Conservation (phyloP, 805 yeast genomes). For the Schwanniomyces sp. region DNA sequence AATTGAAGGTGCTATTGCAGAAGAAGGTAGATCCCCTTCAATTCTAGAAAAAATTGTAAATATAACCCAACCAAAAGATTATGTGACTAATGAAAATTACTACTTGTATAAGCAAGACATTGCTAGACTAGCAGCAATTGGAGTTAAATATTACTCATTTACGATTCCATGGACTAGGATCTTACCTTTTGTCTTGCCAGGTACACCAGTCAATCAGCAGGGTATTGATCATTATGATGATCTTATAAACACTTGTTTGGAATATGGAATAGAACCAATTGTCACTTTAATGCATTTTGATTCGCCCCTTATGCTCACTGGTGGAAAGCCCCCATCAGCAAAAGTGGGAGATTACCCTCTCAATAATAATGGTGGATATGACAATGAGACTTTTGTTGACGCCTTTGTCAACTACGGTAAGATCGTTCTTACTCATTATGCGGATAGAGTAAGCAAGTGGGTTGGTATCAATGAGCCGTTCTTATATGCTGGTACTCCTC, state of each 20-base stretch:
- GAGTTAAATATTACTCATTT: slow-evolving; percentile 29
- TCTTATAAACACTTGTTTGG: slow-evolving; percentile 17
- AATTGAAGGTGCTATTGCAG: slow-evolving; percentile 35
- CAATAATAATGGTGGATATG: slow-evolving; percentile 22
- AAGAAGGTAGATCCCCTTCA: slow-evolving; percentile 31
- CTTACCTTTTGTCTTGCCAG: slow-evolving; percentile 27
- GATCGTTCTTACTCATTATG: slow-evolving; percentile 25
- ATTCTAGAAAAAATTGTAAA: slow-evolving; percentile 21
- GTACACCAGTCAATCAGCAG: slow-evolving; percentile 27
- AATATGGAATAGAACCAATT: slow-evolving; percentile 22
- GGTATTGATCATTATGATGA: slow-evolving; percentile 24
- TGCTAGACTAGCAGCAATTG: slow-evolving; percentile 28
- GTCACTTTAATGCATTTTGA: slow-evolving; percentile 36
- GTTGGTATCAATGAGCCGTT: slow-evolving; percentile 33
- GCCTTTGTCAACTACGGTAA: slow-evolving; percentile 32
- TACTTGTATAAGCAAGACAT: slow-evolving; percentile 32
- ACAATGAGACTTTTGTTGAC: slow-evolving; percentile 21
- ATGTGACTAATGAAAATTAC: slow-evolving; percentile 28
- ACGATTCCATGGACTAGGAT: slow-evolving; percentile 36
- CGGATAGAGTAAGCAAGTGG: slow-evolving; percentile 29
- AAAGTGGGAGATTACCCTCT: slow-evolving; percentile 9
- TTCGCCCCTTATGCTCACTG: slow-evolving; percentile 18
- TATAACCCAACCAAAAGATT: slow-evolving; percentile 15
- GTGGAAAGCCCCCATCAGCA: slow-evolving; percentile 1
- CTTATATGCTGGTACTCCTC: slow-evolving; percentile 15